Conservation (phyloP, 768 basidiomycete species). For the Lactarius quietus region DNA sequence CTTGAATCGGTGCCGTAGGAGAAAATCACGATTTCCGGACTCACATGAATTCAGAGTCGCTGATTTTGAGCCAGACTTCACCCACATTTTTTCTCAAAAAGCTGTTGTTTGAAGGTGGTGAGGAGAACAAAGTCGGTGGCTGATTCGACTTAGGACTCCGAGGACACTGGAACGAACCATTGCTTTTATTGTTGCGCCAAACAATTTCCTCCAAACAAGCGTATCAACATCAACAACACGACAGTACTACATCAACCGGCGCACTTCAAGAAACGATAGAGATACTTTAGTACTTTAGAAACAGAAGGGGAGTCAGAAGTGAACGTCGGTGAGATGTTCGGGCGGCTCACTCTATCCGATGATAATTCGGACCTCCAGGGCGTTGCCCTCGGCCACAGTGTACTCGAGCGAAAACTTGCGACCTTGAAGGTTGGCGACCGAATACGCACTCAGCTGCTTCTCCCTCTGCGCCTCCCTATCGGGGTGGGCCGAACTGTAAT, state of each 20-base stretch:
- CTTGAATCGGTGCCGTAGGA: neutral
- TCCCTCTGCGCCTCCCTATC: neutral
- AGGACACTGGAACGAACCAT: neutral
- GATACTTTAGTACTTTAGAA: neutral
- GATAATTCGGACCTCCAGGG: neutral
- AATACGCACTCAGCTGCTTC: neutral
- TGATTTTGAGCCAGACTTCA: neutral
- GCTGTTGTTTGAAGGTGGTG: too few relatives aligned
- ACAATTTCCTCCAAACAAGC: neutral
- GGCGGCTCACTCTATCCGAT: neutral
- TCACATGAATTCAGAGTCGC: neutral
- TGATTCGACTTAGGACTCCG: too few relatives aligned
- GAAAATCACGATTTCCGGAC: neutral
- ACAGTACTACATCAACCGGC: neutral
- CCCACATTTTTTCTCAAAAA: neutral
- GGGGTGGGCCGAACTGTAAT: neutral
- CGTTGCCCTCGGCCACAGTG: slow-evolving; percentile 6
- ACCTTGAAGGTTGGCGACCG: neutral
- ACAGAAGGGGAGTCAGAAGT: neutral
- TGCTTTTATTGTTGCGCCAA: neutral
- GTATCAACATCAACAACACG: neutral
- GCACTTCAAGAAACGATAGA: neutral
- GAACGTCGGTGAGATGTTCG: neutral
- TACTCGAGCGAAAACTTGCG: neutral
- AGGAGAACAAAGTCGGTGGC: too few relatives aligned